Conservation (phyloP, 306 rosid genomes). For the Cicer bijugum region DNA sequence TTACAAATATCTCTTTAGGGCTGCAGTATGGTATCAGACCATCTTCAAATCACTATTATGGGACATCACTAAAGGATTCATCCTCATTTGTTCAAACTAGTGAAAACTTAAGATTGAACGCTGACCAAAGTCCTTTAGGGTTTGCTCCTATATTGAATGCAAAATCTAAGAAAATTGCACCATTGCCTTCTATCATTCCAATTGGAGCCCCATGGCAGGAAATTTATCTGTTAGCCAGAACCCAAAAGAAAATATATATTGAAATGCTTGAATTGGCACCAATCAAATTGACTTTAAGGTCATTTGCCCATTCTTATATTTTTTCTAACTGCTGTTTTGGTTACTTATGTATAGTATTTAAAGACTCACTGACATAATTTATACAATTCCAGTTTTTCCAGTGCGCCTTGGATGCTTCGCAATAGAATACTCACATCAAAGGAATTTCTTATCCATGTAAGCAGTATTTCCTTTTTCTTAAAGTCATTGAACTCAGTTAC, state of each 20-base stretch:
- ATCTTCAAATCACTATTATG: conserved; percentile 54
- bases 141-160: conserved; percentile 51
- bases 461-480: conserved; percentile 36
- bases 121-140: conserved; percentile 46
- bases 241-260: conserved; percentile 82
- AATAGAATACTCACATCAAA: conserved; percentile 70
- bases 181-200: conserved; percentile 75
- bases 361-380: conserved; percentile 37
- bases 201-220: conserved; percentile 99
- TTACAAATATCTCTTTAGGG: conserved; percentile 65
- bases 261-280: conserved; percentile 87
- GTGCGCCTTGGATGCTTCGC: conserved; percentile 90
- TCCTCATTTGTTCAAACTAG: conserved; percentile 47
- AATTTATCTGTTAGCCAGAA: conserved; percentile 84
- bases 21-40: conserved; percentile 55
- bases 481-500: conserved; percentile 1
- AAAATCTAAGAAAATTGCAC: conserved; percentile 44
- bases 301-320: conserved; percentile 8
- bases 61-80: conserved; percentile 50
- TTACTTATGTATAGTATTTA: conserved; percentile 25
- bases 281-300: conserved; percentile 84
- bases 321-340: conserved; percentile 29
- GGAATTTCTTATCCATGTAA: conserved; percentile 85
- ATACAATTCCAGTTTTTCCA: conserved; percentile 75
- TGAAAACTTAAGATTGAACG: conserved; percentile 50